Evolutionary conservation across 148 eudicot genomes (phyloP).

Genomic region (Cornus controversa): DNA sequence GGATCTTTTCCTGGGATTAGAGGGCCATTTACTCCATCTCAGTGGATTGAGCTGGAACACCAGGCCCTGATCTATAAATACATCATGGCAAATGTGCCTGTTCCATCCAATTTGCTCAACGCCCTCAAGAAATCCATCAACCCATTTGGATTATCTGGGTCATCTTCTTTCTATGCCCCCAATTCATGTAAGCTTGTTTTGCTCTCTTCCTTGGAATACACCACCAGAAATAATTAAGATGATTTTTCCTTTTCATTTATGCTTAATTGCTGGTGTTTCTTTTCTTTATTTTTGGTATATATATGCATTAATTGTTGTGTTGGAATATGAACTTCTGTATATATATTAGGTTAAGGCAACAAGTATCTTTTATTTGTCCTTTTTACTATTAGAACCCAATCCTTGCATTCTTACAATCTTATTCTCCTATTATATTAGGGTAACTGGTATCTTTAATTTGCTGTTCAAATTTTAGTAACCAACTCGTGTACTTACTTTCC

Average conservation of each 20-base stretch:
- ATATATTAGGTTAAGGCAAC: background rate
- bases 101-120: slow-evolving; percentile 71
- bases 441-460: too few relatives aligned
- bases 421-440: too few relatives aligned
- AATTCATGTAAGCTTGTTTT: slow-evolving; percentile 54
- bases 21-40: slow-evolving; percentile 84
- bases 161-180: slow-evolving; percentile 59
- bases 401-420: background rate
- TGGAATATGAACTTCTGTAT: background rate
- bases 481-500: too few relatives aligned
- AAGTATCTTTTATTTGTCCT: background rate
- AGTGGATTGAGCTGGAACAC: slow-evolving; percentile 86
- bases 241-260: too few relatives aligned
- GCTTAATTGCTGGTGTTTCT: background rate
- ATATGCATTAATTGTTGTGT: background rate
- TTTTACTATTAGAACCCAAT: background rate
- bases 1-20: slow-evolving; percentile 47
- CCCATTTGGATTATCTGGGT: slow-evolving; percentile 55
- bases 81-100: slow-evolving; percentile 70
- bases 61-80: slow-evolving; percentile 90
- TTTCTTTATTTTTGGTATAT: background rate
- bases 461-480: too few relatives aligned
- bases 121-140: slow-evolving; percentile 62
- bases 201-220: background rate
- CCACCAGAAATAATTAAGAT: background rate